Evolutionary conservation across 208 protist species (phyloP).

Genomic region (Leishmania tarentolae): DNA sequence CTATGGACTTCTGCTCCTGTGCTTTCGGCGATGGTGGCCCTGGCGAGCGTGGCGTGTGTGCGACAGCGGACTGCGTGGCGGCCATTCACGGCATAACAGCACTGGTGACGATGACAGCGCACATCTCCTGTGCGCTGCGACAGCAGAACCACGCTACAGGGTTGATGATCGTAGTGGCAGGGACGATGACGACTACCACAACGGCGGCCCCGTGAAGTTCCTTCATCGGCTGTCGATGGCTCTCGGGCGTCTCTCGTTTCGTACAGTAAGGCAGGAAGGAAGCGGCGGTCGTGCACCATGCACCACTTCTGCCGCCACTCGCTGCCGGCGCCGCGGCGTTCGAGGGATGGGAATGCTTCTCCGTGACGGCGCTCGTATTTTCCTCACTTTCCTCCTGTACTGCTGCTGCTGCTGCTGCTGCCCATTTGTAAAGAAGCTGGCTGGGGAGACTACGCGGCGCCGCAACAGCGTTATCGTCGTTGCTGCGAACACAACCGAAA

Average conservation of each 20-base stretch:
- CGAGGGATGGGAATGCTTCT: neutral
- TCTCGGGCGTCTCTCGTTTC: neutral
- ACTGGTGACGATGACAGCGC: neutral
- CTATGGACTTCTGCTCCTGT: neutral
- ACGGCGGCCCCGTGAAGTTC: neutral
- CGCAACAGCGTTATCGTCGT: neutral
- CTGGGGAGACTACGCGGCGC: neutral
- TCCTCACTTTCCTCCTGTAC: neutral
- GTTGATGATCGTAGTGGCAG: neutral
- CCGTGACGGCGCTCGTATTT: neutral
- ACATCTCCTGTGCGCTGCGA: neutral
- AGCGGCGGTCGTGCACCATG: neutral
- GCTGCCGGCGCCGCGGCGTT: neutral
- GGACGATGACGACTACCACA: neutral
- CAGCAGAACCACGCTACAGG: neutral
- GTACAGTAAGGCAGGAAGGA: neutral
- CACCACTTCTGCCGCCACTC: neutral
- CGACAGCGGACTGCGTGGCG: neutral
- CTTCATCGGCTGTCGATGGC: neutral
- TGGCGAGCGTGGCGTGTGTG: neutral
- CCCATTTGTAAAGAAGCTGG: neutral
- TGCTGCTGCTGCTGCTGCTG: slow-evolving; percentile 7
- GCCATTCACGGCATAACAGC: neutral
- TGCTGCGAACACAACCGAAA: neutral
- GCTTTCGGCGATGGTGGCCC: neutral